Conservation (phyloP, 495 filamentous ascomycete genomes). For the Sordaria brevicollis region DNA sequence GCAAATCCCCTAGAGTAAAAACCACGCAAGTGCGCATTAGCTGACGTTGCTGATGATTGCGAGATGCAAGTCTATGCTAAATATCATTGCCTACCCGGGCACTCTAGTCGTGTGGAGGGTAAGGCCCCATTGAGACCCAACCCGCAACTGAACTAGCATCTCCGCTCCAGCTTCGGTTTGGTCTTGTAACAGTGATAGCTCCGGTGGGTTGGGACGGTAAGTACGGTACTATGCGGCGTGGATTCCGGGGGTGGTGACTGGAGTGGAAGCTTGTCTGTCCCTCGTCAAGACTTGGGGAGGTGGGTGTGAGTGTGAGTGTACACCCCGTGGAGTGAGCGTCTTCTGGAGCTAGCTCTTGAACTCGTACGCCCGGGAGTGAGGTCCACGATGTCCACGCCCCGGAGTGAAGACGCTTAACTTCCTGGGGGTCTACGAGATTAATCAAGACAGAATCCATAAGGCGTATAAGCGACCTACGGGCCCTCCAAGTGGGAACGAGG, state of each 20-base stretch:
- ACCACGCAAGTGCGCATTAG: not conserved
- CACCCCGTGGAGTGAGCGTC: not conserved
- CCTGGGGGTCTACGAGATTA: not conserved
- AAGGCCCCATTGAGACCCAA: not conserved
- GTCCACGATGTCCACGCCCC: not conserved
- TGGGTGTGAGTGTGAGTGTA: not conserved
- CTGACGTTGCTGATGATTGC: not conserved
- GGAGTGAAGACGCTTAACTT: not conserved
- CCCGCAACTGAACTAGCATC: not conserved
- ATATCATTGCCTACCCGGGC: not conserved
- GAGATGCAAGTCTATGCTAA: not conserved
- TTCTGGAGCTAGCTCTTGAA: not conserved
- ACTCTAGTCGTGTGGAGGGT: not conserved
- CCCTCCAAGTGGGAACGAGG: too few relatives aligned
- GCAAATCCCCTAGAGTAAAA: not conserved
- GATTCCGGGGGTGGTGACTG: not conserved
- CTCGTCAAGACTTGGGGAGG: not conserved
- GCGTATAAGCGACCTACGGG: not conserved
- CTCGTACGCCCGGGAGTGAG: not conserved
- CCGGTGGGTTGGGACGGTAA: not conserved
- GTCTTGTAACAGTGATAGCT: not conserved
- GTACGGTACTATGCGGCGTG: not conserved
- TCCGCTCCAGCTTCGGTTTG: not conserved
- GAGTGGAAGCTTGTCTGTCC: not conserved
- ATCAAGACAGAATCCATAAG: not conserved